phyloP scores from a whole-genome alignment of 331 rosid genomes.

The Malus hybrid region DNA sequence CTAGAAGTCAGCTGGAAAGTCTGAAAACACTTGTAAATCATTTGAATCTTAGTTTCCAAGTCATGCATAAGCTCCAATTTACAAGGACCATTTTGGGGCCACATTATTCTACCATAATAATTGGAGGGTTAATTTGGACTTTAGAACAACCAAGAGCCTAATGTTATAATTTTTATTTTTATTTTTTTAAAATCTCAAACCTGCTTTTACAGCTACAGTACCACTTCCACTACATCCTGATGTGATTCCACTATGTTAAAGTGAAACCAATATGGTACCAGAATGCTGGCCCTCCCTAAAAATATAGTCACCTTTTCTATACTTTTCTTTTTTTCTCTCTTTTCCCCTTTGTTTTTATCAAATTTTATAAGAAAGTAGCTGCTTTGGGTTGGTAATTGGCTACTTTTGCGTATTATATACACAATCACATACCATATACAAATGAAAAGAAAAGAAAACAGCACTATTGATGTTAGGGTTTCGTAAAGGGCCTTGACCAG shows the following conservation, averaged over 20 bases:
- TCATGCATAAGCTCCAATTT: conserved; percentile 1
- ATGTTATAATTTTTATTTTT: too few relatives aligned
- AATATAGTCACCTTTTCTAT: conserved; percentile 27
- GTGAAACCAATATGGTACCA: conserved; percentile 10
- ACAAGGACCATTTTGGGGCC: neutral
- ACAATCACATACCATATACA: neutral
- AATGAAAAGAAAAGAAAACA: neutral
- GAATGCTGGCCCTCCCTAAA: conserved; percentile 27
- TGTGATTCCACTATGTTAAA: conserved; percentile 44
- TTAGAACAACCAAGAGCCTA: neutral
- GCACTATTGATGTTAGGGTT: neutral
- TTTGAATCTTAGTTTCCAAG: conserved; percentile 1
- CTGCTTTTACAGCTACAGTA: conserved; percentile 18
- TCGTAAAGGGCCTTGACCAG: neutral
- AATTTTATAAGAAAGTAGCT: conserved; percentile 16
- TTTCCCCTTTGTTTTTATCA: conserved; percentile 22
- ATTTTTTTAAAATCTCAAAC: too few relatives aligned
- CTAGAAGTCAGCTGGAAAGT: neutral
- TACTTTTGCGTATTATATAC: neutral
- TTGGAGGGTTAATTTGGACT: neutral
- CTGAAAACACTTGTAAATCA: neutral
- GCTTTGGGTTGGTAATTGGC: conserved; percentile 17
- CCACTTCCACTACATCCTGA: conserved; percentile 18
- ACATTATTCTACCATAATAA: conserved; percentile 2
- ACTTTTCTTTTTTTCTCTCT: conserved; percentile 2